Evolutionary conservation across 192 early-diverging fungal species (phyloP), one percentile per base, ranked within the genome.

Genomic region (Coemansia interrupta): DNA sequence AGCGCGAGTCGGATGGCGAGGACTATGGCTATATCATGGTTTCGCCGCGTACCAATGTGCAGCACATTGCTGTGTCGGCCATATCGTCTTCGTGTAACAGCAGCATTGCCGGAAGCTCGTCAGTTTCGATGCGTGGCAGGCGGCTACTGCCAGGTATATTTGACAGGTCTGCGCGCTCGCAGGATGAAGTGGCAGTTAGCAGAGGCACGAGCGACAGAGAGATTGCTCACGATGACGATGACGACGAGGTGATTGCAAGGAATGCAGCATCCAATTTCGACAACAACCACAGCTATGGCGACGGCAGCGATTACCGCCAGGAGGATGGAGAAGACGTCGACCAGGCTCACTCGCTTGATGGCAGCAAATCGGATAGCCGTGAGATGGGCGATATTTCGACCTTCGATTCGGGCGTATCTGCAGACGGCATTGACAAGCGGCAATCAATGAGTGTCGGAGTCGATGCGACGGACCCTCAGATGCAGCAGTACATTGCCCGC

Each of bases 21-120:
- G 73, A 77, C 54, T 77, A 77, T n/a, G 73, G 73, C 2, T 77
- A 77, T 54, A 77, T 77, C n/a, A 70, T 77, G 68, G 73, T 77
- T 1, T 70, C 68, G 14, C 73, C 73, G 39, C 68, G 73, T 30
- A 77, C 68, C 8, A 65, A 77, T 58, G 68, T 77, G 38, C 73
- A 77, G 60, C 56, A 42, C 20, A 44, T 67, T 26, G 51, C 63
- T 1, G 64, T 70, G 20, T 48, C 73, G 5, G 57, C 60, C 0
- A 26, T 70, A 6, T 61, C 68, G 17, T 59, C 63, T 17, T 55
- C 64, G 40, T 40, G 22, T 15, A 50, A 58, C 15, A 66, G 61
- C 47, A 54, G 49, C 46, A 22, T 63, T 18, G 57, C 56, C 36
- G 53, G 32, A 36, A 36, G 28, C 13, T 63, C 54, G 3, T 55